A percentile compares a stretch with the other conserved stretches of the same genome.
These are phyloP conservation scores for Larix sibirica DNA, from an alignment of 83 land plant genomes.

Conservation along the genomic window DNA sequence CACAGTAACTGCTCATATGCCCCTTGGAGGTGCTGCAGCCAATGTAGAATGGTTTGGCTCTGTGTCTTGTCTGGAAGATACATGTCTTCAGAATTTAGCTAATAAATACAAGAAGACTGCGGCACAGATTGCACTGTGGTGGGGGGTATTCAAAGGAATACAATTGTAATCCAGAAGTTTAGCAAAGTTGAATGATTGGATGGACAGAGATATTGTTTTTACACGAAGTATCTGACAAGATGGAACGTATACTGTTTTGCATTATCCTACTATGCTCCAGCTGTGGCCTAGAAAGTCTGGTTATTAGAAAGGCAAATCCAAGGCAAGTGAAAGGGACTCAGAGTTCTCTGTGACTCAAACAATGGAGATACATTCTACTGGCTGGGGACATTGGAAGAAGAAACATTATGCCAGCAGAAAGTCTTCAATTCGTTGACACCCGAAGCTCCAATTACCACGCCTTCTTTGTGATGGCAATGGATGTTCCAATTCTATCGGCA, in stretches of 20 bases:
- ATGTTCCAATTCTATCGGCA: no score
- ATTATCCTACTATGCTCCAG: no score
- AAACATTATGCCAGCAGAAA: conserved; percentile 21
- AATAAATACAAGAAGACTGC: conserved; percentile 73
- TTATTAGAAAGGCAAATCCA: conserved; percentile 23
- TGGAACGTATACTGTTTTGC: no score
- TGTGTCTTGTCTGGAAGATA: conserved; percentile 60
- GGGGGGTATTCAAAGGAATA: conserved; percentile 97
- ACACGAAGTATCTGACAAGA: no score
- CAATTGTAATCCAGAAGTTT: conserved; percentile 80
- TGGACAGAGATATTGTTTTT: no score
- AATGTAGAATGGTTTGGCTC: conserved; percentile 66
- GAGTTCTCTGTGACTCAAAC: conserved; percentile 68
- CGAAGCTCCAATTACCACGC: no score
- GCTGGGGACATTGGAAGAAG: conserved; percentile 66
- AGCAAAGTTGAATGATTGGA: no score
- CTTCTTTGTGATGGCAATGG: no score
- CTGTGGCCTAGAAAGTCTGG: no score
- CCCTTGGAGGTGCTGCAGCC: conserved; percentile 88
- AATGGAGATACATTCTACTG: conserved; percentile 57
- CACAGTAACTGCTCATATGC: conserved; percentile 94
- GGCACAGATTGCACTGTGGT: conserved; percentile 81
- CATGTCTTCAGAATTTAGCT: conserved; percentile 72
- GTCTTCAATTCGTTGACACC: no score
- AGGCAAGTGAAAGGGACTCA: conserved; percentile 21